A percentile compares a stretch with the other conserved stretches of the same genome.
phyloP scores from a whole-genome alignment of 2,329 filamentous ascomycete species.

The Trichoderma harzianum region DNA sequence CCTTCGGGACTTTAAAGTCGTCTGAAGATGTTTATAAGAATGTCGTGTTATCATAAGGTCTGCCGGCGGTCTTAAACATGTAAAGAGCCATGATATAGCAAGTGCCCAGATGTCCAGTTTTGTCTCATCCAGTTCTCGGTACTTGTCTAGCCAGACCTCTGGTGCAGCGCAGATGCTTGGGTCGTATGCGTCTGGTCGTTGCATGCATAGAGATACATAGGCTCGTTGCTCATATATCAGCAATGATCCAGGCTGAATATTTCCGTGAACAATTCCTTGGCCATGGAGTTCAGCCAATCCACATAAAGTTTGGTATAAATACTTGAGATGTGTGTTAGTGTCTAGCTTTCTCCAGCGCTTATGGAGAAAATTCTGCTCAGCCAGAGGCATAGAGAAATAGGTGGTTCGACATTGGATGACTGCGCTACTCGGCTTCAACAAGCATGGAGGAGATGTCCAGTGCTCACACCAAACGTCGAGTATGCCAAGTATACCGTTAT shows the following conservation, averaged over 20 bases:
- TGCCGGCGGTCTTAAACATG: neutral
- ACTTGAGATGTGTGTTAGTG: neutral
- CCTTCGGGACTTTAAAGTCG: neutral
- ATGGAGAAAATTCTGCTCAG: neutral
- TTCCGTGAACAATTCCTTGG: neutral
- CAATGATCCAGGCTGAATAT: neutral
- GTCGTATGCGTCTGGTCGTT: neutral
- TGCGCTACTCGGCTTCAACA: neutral
- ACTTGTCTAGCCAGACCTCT: neutral
- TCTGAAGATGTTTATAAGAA: neutral
- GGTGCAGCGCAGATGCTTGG: neutral
- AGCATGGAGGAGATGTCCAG: neutral
- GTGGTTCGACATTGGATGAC: neutral
- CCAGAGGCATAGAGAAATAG: neutral
- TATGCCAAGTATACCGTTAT: neutral
- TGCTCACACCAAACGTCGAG: neutral
- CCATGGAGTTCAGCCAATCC: neutral
- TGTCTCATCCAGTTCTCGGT: neutral
- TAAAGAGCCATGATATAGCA: neutral
- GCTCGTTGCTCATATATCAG: neutral
- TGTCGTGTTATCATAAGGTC: neutral
- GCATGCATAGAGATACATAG: neutral
- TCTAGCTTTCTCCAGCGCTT: neutral
- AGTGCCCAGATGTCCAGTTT: neutral
- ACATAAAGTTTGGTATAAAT: neutral